These are phyloP conservation scores for Elaeagnus macrophylla DNA, from an alignment of 306 rosid genomes.

Conservation along the genomic window DNA sequence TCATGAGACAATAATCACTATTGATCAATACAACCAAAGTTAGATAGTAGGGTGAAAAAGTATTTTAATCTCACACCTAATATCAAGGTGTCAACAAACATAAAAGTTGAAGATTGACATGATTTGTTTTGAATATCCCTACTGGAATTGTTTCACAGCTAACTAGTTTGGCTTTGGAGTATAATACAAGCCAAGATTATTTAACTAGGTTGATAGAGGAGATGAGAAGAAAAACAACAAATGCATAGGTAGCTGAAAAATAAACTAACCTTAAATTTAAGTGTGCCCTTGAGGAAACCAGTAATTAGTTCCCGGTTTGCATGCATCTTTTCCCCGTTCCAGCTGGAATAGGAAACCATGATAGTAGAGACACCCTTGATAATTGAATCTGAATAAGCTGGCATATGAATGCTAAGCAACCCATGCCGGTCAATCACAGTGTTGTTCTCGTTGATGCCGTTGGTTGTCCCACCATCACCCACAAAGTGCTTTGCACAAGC, in stretches of 20 bases:
- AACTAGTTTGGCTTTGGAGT: no score
- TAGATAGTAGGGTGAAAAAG: no score
- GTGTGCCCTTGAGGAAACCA: constrained; percentile 20
- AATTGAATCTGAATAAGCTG: constrained; percentile 15
- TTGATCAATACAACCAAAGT: no score
- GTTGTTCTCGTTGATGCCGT: constrained; percentile 19
- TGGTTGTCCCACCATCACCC: constrained; percentile 22
- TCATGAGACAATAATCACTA: no score
- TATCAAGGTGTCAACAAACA: no score
- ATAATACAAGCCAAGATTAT: no score
- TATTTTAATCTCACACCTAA: no score
- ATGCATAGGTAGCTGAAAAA: neutral
- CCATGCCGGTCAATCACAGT: constrained; percentile 12
- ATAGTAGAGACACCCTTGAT: constrained; percentile 16
- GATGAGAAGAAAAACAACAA: no score
- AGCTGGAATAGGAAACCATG: constrained; percentile 23
- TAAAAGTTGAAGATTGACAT: no score
- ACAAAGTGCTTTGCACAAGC: constrained; percentile 22
- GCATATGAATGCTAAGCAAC: constrained; percentile 23
- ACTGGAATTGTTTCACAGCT: no score
- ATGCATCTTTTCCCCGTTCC: constrained; percentile 21
- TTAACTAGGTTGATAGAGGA: no score
- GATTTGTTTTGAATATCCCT: no score
- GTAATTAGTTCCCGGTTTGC: constrained; percentile 14
- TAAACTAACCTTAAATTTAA: constrained; percentile 10